A percentile compares a stretch with the other conserved stretches of the same genome.
These are phyloP conservation scores for Dendrobium officinale DNA, from an alignment of 106 monocot species.

Conservation along the genomic window DNA sequence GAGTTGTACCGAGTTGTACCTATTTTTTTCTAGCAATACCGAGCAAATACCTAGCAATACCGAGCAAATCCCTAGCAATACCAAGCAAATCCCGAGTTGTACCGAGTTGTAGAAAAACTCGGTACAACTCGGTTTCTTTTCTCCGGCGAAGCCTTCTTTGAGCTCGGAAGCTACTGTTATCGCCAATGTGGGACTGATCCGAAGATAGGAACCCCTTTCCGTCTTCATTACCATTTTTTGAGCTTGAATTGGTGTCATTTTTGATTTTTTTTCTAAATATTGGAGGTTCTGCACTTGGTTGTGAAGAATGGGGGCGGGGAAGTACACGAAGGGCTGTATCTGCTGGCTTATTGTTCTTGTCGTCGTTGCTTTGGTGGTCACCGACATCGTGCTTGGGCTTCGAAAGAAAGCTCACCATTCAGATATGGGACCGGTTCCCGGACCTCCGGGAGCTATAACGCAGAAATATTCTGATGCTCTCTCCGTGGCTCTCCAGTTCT, in stretches of 20 bases:
- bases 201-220: not conserved
- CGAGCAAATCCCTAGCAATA: too few species aligned
- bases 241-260: not conserved
- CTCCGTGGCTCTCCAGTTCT: constrained; percentile 83
- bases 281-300: not conserved
- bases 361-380: constrained; percentile 50
- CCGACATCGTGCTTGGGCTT: constrained; percentile 39
- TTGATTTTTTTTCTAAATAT: not conserved
- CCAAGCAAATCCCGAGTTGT: too few species aligned
- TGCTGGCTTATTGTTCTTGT: constrained; percentile 60
- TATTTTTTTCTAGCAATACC: too few species aligned
- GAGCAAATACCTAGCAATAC: too few species aligned
- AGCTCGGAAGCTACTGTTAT: not conserved
- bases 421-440: constrained; percentile 53
- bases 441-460: constrained; percentile 68
- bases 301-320: constrained; percentile 26
- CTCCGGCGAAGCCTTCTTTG: too few species aligned
- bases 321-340: constrained; percentile 37
- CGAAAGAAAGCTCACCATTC: constrained; percentile 38
- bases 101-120: too few species aligned
- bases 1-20: too few species aligned
- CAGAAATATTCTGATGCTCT: constrained; percentile 80
- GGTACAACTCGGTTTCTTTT: too few species aligned
- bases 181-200: not conserved
- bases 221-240: not conserved